These are phyloP conservation scores for Paulownia fortunei DNA, from an alignment of 257 asterid species.

Conservation along the genomic window DNA sequence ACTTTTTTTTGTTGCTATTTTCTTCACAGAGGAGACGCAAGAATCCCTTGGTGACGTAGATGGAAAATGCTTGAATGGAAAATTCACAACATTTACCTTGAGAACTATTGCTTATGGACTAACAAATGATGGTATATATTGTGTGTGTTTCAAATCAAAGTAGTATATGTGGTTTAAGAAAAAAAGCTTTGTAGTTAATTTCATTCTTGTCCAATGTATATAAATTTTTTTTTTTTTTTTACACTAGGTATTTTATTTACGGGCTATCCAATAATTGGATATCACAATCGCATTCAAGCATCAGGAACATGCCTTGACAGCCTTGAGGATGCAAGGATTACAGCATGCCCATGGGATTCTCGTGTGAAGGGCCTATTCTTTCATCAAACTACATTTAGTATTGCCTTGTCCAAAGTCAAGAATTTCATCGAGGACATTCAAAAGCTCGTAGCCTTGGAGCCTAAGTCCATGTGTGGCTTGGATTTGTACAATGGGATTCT, in stretches of 20 bases:
- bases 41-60: constrained; percentile 47
- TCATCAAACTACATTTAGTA: constrained; percentile 65
- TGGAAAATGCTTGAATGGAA: constrained; percentile 59
- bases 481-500: constrained; percentile 64
- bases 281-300: constrained; percentile 60
- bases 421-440: constrained; percentile 60
- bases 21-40: constrained; percentile 56
- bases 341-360: constrained; percentile 68
- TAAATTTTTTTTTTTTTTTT: not conserved
- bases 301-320: constrained; percentile 69
- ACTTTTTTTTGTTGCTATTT: too few species aligned
- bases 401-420: constrained; percentile 47
- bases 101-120: constrained; percentile 44
- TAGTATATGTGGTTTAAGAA: too few species aligned
- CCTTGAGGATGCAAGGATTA: constrained; percentile 35
- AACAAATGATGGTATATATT: constrained; percentile 46
- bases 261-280: constrained; percentile 60
- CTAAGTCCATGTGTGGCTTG: constrained; percentile 58
- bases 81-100: constrained; percentile 37
- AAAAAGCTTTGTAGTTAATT: not conserved
- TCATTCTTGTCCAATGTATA: not conserved
- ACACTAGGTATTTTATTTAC: constrained; percentile 42
- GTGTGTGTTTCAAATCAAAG: not conserved
- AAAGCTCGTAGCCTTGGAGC: constrained; percentile 44
- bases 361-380: constrained; percentile 59